These are phyloP conservation scores for Termitomyces sp. DNA, from an alignment of 768 basidiomycete genomes.

Conservation along the genomic window DNA sequence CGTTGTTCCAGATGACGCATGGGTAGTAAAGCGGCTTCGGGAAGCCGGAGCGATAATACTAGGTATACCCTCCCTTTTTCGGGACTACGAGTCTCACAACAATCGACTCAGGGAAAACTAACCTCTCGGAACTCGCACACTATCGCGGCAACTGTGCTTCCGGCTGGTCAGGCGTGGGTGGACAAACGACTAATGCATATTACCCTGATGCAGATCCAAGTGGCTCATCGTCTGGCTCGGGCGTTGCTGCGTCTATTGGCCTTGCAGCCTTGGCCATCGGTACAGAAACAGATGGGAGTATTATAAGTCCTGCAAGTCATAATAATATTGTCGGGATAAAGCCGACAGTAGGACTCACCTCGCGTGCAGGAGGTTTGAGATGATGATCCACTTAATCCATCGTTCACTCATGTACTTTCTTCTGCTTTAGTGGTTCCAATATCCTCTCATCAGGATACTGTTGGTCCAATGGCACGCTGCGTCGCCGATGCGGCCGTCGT, in stretches of 20 bases:
- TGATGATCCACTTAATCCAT: not conserved
- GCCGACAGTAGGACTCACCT: constrained; percentile 54
- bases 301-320: constrained; percentile 41
- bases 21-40: constrained; percentile 35
- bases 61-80: constrained; percentile 18
- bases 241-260: constrained; percentile 45
- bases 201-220: constrained; percentile 46
- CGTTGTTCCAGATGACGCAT: constrained; percentile 39
- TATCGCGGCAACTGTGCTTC: constrained; percentile 39
- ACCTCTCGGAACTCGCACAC: constrained; percentile 49
- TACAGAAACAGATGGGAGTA: constrained; percentile 49
- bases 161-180: constrained; percentile 33
- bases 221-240: constrained; percentile 58
- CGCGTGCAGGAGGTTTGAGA: constrained; percentile 47
- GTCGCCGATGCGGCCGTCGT: constrained; percentile 50
- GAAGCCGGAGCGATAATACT: constrained; percentile 40
- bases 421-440: constrained; percentile 43
- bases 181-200: constrained; percentile 10
- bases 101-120: constrained; percentile 39
- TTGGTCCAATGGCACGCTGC: constrained; percentile 51
- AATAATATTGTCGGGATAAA: constrained; percentile 58
- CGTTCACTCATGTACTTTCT: not conserved
- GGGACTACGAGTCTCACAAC: not conserved
- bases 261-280: constrained; percentile 40
- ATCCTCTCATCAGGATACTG: constrained; percentile 49